A percentile compares a stretch with the other conserved stretches of the same genome.
These are phyloP conservation scores for Casuarina cunninghamiana DNA, from an alignment of 306 rosid genomes.

Conservation along the genomic window DNA sequence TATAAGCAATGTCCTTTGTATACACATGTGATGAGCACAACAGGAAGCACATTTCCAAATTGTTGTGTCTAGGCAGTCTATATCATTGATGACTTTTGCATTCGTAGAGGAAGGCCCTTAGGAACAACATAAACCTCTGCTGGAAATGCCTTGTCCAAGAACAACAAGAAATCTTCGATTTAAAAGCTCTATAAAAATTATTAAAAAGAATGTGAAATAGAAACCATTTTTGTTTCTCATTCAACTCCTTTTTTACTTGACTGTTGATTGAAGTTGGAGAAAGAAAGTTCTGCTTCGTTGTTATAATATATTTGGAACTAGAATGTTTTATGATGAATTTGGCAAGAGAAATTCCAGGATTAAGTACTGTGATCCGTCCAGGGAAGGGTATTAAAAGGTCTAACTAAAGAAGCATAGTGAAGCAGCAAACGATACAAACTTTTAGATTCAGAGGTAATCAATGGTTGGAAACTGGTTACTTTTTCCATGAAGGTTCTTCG, in stretches of 20 bases:
- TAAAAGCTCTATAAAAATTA: background rate
- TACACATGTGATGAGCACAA: background rate
- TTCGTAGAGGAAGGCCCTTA: background rate
- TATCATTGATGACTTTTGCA: background rate
- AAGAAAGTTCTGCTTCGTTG: background rate
- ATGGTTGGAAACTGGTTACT: background rate
- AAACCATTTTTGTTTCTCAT: background rate
- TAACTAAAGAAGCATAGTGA: background rate
- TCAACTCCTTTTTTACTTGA: background rate
- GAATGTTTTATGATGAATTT: background rate
- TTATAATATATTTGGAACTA: background rate
- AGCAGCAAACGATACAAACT: background rate
- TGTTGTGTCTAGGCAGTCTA: background rate
- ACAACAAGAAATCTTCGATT: background rate
- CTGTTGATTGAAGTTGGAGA: background rate
- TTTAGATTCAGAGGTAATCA: no score
- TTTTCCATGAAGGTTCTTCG: background rate
- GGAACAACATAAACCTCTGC: background rate
- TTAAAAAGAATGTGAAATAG: background rate
- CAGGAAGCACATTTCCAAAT: background rate
- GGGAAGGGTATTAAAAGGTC: background rate
- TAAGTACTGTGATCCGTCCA: background rate
- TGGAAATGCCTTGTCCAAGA: background rate
- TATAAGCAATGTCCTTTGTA: background rate
- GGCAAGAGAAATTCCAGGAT: background rate